phyloP scores from a whole-genome alignment of 306 rosid species.

The Rosa multiflora region DNA sequence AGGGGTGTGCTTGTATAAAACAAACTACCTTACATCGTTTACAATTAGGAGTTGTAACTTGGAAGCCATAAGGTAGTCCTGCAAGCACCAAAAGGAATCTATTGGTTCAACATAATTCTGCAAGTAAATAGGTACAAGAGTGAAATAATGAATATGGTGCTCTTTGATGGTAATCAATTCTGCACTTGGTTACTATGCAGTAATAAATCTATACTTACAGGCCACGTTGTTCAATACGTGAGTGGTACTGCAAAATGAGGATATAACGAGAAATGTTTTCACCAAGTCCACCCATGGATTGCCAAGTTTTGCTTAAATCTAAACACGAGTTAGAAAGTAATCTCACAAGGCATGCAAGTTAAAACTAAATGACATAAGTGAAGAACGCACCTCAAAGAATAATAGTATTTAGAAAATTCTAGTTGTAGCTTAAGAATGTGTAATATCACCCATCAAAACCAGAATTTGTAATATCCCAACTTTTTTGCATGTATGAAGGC shows the following conservation, averaged over 20 bases:
- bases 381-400: background rate
- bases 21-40: background rate
- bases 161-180: background rate
- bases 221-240: background rate
- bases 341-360: constrained; percentile 1
- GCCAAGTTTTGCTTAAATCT: background rate
- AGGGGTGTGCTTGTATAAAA: background rate
- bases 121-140: background rate
- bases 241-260: background rate
- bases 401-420: background rate
- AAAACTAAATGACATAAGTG: background rate
- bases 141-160: background rate
- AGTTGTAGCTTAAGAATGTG: constrained; percentile 33
- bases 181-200: background rate
- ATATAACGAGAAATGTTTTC: background rate
- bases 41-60: background rate
- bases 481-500: constrained; percentile 81
- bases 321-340: background rate
- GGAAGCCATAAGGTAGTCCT: background rate
- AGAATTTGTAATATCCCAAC: constrained; percentile 67
- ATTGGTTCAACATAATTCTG: background rate
- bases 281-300: background rate
- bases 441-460: background rate
- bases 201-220: background rate
- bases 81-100: background rate